A percentile compares a stretch with the other conserved stretches of the same genome.
Evolutionary conservation across 2,329 filamentous ascomycete genomes (phyloP).

Genomic region (Epicoccum nigrum): DNA sequence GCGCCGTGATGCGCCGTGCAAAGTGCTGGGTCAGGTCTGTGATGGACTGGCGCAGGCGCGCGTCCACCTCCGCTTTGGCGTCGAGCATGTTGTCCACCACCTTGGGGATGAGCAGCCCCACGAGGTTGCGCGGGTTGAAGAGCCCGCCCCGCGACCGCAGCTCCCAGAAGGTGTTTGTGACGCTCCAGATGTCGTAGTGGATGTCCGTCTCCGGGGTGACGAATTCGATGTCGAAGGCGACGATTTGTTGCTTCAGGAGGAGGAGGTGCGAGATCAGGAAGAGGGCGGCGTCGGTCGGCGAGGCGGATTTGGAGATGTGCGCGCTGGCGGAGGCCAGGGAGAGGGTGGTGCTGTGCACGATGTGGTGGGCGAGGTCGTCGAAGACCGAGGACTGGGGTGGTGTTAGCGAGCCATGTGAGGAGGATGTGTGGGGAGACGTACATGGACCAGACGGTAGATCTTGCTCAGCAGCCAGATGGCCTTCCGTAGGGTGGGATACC

Average conservation of each 20-base stretch:
- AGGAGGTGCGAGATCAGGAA: constrained; percentile 96
- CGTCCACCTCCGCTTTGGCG: constrained; percentile 71
- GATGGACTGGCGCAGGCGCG: constrained; percentile 66
- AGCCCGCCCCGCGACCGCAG: constrained; percentile 68
- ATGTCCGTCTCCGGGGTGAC: constrained; percentile 65
- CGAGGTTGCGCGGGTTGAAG: constrained; percentile 68
- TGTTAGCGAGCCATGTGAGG: not conserved
- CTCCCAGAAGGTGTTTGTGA: constrained; percentile 71
- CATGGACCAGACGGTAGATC: constrained; percentile 73
- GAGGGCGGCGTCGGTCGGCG: constrained; percentile 77
- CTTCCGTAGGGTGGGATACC: constrained; percentile 71
- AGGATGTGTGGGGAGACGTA: constrained; percentile 39
- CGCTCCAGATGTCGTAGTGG: constrained; percentile 68
- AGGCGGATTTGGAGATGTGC: constrained; percentile 69
- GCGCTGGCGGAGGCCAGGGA: constrained; percentile 79
- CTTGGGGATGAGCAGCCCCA: constrained; percentile 66
- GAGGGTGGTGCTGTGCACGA: constrained; percentile 87
- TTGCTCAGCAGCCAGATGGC: constrained; percentile 72
- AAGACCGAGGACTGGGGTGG: constrained; percentile 65
- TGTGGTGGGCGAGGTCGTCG: constrained; percentile 75
- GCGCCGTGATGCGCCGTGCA: constrained; percentile 62
- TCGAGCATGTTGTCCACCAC: constrained; percentile 76
- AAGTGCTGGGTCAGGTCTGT: constrained; percentile 69
- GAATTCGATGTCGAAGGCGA: constrained; percentile 91
- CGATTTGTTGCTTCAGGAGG: constrained; percentile 92